Evolutionary conservation across 2,329 filamentous ascomycete species (phyloP), one percentile per base, ranked within the genome.

Genomic region (Ascochyta rabiei): DNA sequence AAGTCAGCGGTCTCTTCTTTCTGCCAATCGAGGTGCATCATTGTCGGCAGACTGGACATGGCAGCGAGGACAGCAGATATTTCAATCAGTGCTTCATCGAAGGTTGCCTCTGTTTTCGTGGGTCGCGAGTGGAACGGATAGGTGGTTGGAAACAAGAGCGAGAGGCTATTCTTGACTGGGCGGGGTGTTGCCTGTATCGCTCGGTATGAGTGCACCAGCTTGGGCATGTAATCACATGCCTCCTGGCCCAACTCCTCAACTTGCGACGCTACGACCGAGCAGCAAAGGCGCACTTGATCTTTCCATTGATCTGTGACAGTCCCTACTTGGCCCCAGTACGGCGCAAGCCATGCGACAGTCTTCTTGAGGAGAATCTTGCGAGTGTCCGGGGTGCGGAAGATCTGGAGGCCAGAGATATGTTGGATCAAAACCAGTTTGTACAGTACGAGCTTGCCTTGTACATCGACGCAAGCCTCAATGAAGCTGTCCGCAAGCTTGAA

Each of bases 351-450:
- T 57, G 89, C 82, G 39, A 93, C 87, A 3, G 92, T 97, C 68
- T 92, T 96, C 40, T 88, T 84, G 57, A 89, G 86, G 41, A 97
- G 81, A 12, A 86, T 86, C 24, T 86, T 84, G 62, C 88, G 84
- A 62, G 93, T 89, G 56, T 93, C 89, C 0, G 87, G 83, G n/a
- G 88, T 82, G 9, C 88, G 84, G 76, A 98, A 98, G 19, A 96
- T 81, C 23, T 90, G 86, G 5, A 96, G 80, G 59, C 88, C 88
- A 24, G 89, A 90, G 71, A 96, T 93, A 74, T 97, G 95, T 72
- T 96, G 89, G 67, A 99, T 93, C 34, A 99, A 81, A 16, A 98
- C 85, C 33, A 99, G 83, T 73, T 96, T 96, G 77, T 96, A 96
- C 31, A 98, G 78, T 7, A 96, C 84, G 48, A 99, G 82, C 78